phyloP scores from a whole-genome alignment of 768 basidiomycete species.

The Mycena metata region DNA sequence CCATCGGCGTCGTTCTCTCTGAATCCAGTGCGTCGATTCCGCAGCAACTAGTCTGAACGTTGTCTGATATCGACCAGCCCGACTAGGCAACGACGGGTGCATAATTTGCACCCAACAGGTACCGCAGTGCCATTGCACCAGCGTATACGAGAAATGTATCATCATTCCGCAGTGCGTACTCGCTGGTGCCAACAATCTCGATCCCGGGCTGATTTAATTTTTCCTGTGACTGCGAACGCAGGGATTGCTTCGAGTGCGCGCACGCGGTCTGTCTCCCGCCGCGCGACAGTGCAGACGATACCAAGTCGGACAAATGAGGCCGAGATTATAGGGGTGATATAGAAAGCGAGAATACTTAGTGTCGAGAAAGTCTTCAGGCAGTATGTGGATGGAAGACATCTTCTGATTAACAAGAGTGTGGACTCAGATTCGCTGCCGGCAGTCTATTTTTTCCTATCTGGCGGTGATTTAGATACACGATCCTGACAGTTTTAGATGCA shows the following conservation, averaged over 20 bases:
- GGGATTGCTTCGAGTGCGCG: constrained; percentile 27
- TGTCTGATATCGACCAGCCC: constrained; percentile 21
- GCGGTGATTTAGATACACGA: neutral
- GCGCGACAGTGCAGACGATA: constrained; percentile 8
- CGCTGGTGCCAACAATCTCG: constrained; percentile 22
- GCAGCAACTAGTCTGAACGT: neutral
- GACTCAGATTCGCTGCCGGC: neutral
- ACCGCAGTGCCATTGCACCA: constrained; percentile 22
- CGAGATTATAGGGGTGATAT: constrained; percentile 5
- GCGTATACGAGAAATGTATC: constrained; percentile 20
- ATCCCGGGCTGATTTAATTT: constrained; percentile 17
- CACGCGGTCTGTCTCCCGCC: constrained; percentile 24
- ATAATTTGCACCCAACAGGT: constrained; percentile 23
- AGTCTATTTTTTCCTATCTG: neutral
- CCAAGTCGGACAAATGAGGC: constrained; percentile 21
- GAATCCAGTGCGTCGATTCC: constrained; percentile 24
- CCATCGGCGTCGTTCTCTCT: constrained; percentile 24
- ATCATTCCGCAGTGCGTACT: constrained; percentile 28
- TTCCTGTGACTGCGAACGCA: constrained; percentile 23
- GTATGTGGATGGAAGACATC: constrained; percentile 8
- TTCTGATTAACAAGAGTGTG: constrained; percentile 11
- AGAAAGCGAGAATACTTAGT: constrained; percentile 18
- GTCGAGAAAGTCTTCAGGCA: constrained; percentile 7
- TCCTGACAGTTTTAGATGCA: neutral
- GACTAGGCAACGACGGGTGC: constrained; percentile 21